These are phyloP conservation scores for Tolypocladium endophyticum DNA, from an alignment of 2,329 filamentous ascomycete genomes.

Conservation along the genomic window DNA sequence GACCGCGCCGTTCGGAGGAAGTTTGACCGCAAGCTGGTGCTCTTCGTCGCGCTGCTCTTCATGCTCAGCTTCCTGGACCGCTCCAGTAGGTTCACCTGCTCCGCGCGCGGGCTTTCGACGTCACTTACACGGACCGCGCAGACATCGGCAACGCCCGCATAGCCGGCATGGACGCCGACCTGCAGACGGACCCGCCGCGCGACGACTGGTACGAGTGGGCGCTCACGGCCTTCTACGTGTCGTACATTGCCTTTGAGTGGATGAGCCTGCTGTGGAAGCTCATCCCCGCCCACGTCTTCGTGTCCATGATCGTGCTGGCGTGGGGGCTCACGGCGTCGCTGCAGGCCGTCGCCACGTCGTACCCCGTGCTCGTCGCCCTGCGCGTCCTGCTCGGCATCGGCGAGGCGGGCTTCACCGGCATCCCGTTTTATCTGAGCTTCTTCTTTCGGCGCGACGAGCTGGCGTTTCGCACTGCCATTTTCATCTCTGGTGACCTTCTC, in stretches of 20 bases:
- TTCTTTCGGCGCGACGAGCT: constrained; percentile 61
- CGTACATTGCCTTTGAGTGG: constrained; percentile 56
- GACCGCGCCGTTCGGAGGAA: constrained; percentile 61
- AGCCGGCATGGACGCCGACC: constrained; percentile 52
- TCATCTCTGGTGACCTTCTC: constrained; percentile 53
- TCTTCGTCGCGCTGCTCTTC: constrained; percentile 75
- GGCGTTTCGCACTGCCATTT: constrained; percentile 75
- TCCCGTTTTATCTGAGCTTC: constrained; percentile 54
- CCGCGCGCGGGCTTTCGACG: too few species aligned
- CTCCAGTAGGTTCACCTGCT: constrained; percentile 49
- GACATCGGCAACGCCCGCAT: constrained; percentile 55
- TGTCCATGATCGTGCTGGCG: constrained; percentile 53
- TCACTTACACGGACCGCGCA: constrained; percentile 12
- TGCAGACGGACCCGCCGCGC: constrained; percentile 37
- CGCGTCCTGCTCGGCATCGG: constrained; percentile 49
- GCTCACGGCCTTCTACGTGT: constrained; percentile 49
- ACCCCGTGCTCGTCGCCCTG: constrained; percentile 44
- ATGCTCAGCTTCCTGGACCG: constrained; percentile 78
- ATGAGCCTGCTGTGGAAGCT: constrained; percentile 52
- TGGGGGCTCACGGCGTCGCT: constrained; percentile 75
- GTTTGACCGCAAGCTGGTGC: constrained; percentile 66
- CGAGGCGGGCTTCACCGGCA: constrained; percentile 55
- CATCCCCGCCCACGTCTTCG: constrained; percentile 49
- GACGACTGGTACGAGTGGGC: constrained; percentile 49
- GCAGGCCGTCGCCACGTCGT: constrained; percentile 57